A percentile compares a stretch with the other conserved stretches of the same genome.
These are phyloP conservation scores for Lophium mytilinum DNA, from an alignment of 495 filamentous ascomycete species.

Conservation along the genomic window DNA sequence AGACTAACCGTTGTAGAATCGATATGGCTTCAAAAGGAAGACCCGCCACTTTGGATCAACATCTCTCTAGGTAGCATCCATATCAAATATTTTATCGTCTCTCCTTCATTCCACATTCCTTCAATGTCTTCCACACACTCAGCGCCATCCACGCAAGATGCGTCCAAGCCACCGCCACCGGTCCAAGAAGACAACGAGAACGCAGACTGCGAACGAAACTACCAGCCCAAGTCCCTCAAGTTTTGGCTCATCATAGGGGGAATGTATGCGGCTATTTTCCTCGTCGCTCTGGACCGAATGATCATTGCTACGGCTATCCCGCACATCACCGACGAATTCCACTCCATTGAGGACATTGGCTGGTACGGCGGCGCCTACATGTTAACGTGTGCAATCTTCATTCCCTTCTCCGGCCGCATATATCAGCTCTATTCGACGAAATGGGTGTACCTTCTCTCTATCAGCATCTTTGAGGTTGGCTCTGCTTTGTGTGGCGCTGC, in stretches of 20 bases:
- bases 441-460: conserved; percentile 12
- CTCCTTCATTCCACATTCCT: too few relatives aligned
- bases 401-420: conserved; percentile 31
- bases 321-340: conserved; percentile 69
- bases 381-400: conserved; percentile 49
- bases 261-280: conserved; percentile 23
- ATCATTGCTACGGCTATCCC: conserved; percentile 81
- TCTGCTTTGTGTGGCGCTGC: conserved; percentile 16
- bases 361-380: conserved; percentile 71
- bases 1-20: too few relatives aligned
- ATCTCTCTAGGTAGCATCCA: too few relatives aligned
- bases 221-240: conserved; percentile 32
- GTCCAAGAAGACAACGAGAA: conserved; percentile 23
- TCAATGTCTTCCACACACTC: too few relatives aligned
- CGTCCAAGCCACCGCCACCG: not conserved
- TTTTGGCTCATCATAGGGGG: conserved; percentile 31
- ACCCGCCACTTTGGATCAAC: too few relatives aligned
- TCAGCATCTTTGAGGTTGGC: conserved; percentile 22
- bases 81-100: too few relatives aligned
- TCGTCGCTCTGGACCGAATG: conserved; percentile 45
- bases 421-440: conserved; percentile 37
- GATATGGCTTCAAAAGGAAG: too few relatives aligned
- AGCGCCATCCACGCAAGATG: too few relatives aligned
- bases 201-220: conserved; percentile 37
- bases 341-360: conserved; percentile 63